Evolutionary conservation across 176 grass and related monocot genomes (phyloP).

Genomic region (Musa beccarii): DNA sequence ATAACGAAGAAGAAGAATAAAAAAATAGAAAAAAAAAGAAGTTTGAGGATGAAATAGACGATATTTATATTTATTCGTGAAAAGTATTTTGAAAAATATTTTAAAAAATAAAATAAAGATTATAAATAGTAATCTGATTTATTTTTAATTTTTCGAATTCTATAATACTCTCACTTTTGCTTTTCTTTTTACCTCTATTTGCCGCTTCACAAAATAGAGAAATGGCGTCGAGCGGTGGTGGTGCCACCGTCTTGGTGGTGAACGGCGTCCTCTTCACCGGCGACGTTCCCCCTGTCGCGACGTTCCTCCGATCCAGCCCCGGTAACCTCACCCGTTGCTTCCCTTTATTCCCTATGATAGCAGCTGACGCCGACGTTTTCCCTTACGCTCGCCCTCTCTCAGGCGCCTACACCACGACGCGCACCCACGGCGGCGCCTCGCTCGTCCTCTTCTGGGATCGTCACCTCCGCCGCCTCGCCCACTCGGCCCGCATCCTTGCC

Average conservation of each 20-base stretch:
- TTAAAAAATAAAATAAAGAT: too few relatives aligned
- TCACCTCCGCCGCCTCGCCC: conserved; percentile 58
- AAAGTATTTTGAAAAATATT: too few relatives aligned
- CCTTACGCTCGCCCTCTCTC: background rate
- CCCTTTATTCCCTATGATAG: background rate
- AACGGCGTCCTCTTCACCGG: conserved; percentile 36
- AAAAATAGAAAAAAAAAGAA: too few relatives aligned
- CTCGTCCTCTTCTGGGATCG: conserved; percentile 63
- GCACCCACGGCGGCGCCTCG: conserved; percentile 29
- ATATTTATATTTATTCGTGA: too few relatives aligned
- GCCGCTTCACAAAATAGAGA: background rate
- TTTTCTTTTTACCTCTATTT: too few relatives aligned
- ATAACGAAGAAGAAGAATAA: too few relatives aligned
- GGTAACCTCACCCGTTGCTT: conserved; percentile 16
- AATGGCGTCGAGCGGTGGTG: background rate
- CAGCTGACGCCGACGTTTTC: background rate
- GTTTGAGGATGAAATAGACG: too few relatives aligned
- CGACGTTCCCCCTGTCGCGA: conserved; percentile 34
- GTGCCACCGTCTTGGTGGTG: conserved; percentile 34
- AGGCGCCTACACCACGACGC: conserved; percentile 78
- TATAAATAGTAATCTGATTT: too few relatives aligned
- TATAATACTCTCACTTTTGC: too few relatives aligned
- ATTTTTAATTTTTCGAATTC: too few relatives aligned
- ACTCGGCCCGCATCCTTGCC: conserved; percentile 42
- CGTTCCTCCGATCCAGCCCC: conserved; percentile 53